phyloP scores from a whole-genome alignment of 495 filamentous ascomycete species.

The Podospora comata region DNA sequence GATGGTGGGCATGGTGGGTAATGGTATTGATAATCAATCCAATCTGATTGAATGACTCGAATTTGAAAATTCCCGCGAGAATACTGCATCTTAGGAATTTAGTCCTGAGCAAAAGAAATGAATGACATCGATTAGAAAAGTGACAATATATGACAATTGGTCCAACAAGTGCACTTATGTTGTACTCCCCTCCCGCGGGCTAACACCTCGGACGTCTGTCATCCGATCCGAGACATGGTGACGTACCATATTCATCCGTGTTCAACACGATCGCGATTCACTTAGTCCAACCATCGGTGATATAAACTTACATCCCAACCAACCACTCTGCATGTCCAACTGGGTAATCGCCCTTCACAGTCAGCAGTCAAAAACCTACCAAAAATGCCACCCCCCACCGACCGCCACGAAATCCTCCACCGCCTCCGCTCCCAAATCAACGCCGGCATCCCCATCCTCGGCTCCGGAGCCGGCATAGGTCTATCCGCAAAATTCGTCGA shows the following conservation, averaged over 20 bases:
- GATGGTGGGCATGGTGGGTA: conserved; percentile 40
- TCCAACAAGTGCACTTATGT: neutral
- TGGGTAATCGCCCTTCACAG: neutral
- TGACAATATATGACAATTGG: no score
- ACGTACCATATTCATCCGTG: neutral
- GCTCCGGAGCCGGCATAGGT: conserved; percentile 69
- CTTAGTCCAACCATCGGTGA: neutral
- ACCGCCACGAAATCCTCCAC: conserved; percentile 54
- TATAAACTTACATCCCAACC: neutral
- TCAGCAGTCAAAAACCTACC: neutral
- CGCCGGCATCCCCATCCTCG: conserved; percentile 56
- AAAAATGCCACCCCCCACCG: conserved; percentile 40
- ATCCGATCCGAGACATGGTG: conserved; percentile 2
- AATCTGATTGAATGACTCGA: no score
- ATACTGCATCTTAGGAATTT: no score
- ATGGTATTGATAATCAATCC: neutral
- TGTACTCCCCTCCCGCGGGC: no score
- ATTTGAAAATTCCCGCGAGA: no score
- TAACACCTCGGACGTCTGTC: neutral
- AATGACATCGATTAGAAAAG: no score
- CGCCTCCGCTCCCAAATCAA: conserved; percentile 52
- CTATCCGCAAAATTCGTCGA: conserved; percentile 69
- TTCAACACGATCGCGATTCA: neutral
- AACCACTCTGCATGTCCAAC: neutral
- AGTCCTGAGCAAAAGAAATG: no score